Evolutionary conservation across 2,329 filamentous ascomycete species (phyloP), one percentile per base, ranked within the genome.

Genomic region (Trichoderma brevicompactum): DNA sequence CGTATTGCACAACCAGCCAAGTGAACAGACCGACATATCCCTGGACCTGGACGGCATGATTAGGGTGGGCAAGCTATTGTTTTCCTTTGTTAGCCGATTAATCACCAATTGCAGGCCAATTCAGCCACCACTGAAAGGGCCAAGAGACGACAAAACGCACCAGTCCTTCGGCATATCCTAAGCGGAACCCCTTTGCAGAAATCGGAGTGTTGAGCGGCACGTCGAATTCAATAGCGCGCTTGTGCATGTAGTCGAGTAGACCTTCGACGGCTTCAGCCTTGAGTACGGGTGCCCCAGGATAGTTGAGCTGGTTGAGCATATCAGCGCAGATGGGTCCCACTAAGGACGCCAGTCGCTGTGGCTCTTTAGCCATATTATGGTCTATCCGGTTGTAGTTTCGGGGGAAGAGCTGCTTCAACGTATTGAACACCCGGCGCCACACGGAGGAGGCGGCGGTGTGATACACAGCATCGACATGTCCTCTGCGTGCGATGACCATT

Each of bases 241-340:
- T 63, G 41, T 53, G 28, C 60, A 63, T 63, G 17, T 60, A 60
- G 7, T 46, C 43, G 17, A 60, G 56, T 43, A 60, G 9, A 10
- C 13, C 28, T 46, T 46, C 49, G 17, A 63, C 49, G 8, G 58
- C 58, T 52, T 54, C 49, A 28, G 60, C 49, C 40, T 46, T 54
- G 3, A 53, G 49, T 40, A 54, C 40, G 1, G 60, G 49, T 8
- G 49, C 41, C 28, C 60, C 60, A 8, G 60, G 60, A 46, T 46
- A 63, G 28, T 53, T 54, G 40, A 46, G 60, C 32, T 54, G 60
- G 5, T 23, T 28, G 40, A 53, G 59, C 59, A 53, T 44, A 38
- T 46, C 60, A 5, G 49, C 9, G 5, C 41, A 54, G 49, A 62
- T 46, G 17, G 60, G 49, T 13, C 28, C 49, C 40, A 54, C 49